These are phyloP conservation scores for Lavandula angustifolia DNA, from an alignment of 257 asterid genomes.

Conservation along the genomic window DNA sequence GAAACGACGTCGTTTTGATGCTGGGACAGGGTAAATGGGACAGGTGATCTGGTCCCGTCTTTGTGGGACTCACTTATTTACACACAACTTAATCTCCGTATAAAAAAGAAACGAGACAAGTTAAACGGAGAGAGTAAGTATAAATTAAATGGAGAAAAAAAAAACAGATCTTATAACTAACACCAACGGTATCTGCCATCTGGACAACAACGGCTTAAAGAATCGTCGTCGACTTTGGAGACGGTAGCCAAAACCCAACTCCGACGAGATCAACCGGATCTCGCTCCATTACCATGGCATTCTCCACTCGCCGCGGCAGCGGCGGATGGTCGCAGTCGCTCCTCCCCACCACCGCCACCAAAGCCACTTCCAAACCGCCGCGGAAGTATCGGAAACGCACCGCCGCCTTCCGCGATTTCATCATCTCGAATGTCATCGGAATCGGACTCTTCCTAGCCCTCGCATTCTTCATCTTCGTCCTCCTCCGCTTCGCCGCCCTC, in stretches of 20 bases:
- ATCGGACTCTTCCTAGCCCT: slow-evolving; percentile 70
- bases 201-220: not conserved
- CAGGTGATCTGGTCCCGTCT: too few species aligned
- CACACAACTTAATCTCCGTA: too few species aligned
- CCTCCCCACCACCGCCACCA: slow-evolving; percentile 59
- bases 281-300: slow-evolving; percentile 59
- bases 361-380: slow-evolving; percentile 50
- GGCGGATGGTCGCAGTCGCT: slow-evolving; percentile 73
- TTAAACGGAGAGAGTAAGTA: too few species aligned
- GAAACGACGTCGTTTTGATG: too few species aligned
- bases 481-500: slow-evolving; percentile 64
- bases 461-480: slow-evolving; percentile 57
- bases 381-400: slow-evolving; percentile 74
- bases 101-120: too few species aligned
- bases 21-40: too few species aligned
- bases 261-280: slow-evolving; percentile 32
- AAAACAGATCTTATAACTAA: too few species aligned
- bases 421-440: slow-evolving; percentile 67
- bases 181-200: too few species aligned
- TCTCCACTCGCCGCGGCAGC: slow-evolving; percentile 84
- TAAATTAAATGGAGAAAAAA: too few species aligned
- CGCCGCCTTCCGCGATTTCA: slow-evolving; percentile 62
- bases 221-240: slow-evolving; percentile 20
- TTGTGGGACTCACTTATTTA: too few species aligned
- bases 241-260: slow-evolving; percentile 15